Base-by-base conservation (phyloP, 306 rosid genomes). In the Citrullus colocynthis region DNA sequence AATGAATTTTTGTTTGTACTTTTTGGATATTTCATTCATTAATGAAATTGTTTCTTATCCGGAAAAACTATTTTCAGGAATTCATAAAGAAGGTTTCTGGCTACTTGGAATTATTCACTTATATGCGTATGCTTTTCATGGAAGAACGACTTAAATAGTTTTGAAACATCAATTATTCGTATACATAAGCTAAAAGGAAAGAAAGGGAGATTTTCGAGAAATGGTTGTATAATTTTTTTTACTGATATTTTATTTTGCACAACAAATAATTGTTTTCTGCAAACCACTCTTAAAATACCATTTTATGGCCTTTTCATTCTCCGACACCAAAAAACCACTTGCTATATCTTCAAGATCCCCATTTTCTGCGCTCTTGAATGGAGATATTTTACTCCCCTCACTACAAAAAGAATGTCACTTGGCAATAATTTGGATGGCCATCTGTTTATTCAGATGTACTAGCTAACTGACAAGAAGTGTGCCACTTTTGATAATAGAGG, bases 401-500 rank as follows among this genome's bases (percentile, higher is more conserved):
- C 32, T 32, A 49, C 16, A 45, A 28, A 73, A 15, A 16, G 1
- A 9, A 41, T 24, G 41, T 18, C 73, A 65, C 51, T 18, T 52
- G 30, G 60, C 36, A 52, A 74, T 32, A 51, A 17, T 32, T 74
- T 73, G 52, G 15, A 13, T 30, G 21, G 32, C 60, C 4, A 18
- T 66, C 28, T 72, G 39, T 44, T 45, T 24, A 72, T 77, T 69
- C 52, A 16, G n/a, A 36, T 69, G 42, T 36, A 64, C 20, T 77
- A 64, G 12, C 64, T 75, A 55, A 82, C 72, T 69, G 73, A 58
- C 66, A 55, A 75, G 80, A 78, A 66, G 78, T 83, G 30, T 79
- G 78, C 52, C 79, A 18, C 66, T 81, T 88, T 80, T 86, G 75
- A 82, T 80, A 21, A 86, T 83, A 95, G 99, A 89, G 83, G 98